A percentile compares a stretch with the other conserved stretches of the same genome.
phyloP scores from a whole-genome alignment of 164 flowering plant genomes.

The Stephania japonica region DNA sequence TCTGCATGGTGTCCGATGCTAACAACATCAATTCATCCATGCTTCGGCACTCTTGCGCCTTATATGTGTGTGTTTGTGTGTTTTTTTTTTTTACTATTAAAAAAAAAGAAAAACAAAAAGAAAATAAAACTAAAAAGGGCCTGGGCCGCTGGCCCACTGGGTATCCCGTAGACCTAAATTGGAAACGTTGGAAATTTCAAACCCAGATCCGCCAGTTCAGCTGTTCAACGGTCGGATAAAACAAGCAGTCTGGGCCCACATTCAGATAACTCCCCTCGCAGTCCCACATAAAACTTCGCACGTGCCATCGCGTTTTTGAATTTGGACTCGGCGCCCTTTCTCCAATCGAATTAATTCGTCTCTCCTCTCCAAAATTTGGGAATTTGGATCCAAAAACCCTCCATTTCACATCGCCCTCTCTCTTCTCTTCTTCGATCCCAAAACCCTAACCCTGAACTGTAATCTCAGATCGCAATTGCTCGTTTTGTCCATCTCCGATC shows the following conservation, averaged over 20 bases:
- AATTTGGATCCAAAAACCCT: slow-evolving; percentile 1
- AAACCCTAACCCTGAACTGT: slow-evolving; percentile 12
- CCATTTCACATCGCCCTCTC: background rate
- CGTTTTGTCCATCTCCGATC: background rate
- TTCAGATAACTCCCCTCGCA: too few species aligned
- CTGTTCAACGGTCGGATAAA: background rate
- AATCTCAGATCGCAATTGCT: background rate
- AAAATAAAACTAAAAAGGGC: too few species aligned
- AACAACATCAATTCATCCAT: too few species aligned
- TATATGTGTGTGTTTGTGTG: too few species aligned
- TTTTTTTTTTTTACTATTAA: too few species aligned
- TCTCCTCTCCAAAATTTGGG: background rate
- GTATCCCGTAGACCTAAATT: too few species aligned
- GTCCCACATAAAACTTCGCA: background rate
- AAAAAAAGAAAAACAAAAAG: too few species aligned
- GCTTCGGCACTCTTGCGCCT: too few species aligned
- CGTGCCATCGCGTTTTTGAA: slow-evolving; percentile 17
- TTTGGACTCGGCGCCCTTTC: slow-evolving; percentile 19
- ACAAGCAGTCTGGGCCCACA: background rate
- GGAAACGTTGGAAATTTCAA: slow-evolving; percentile 9
- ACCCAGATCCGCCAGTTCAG: slow-evolving; percentile 5
- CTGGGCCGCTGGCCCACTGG: too few species aligned
- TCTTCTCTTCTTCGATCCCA: background rate
- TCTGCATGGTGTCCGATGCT: too few species aligned
- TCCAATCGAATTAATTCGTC: slow-evolving; percentile 10